Percentiles rank a stretch among this genome's conserved stretches.
Conservation (phyloP, 768 basidiomycete genomes). For the Hygrophoropsis aurantiaca region DNA sequence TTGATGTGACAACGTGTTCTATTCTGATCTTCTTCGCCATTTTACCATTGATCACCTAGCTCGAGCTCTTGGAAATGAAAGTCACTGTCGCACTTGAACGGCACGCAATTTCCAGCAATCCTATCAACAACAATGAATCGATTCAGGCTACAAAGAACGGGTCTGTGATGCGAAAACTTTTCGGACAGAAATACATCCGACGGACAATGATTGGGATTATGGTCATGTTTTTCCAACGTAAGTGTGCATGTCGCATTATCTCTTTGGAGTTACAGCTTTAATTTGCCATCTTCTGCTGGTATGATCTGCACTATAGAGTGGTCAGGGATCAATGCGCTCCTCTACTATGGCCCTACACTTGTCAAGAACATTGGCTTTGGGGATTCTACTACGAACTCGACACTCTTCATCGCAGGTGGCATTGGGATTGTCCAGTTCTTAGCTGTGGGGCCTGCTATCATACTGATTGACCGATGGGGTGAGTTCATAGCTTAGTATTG, state of each 20-base stretch:
- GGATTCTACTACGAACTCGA: too few relatives aligned
- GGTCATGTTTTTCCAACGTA: slow-evolving; percentile 85
- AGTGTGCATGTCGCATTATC: slow-evolving; percentile 20
- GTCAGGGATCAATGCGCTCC: slow-evolving; percentile 82
- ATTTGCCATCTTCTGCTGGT: too few relatives aligned
- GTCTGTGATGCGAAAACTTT: slow-evolving; percentile 49
- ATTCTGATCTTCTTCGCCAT: too few relatives aligned
- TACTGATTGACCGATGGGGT: slow-evolving; percentile 69
- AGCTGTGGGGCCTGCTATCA: slow-evolving; percentile 71
- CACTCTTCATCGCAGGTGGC: slow-evolving; percentile 72
- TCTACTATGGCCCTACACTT: slow-evolving; percentile 80
- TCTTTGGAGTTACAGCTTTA: background rate
- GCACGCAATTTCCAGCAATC: too few relatives aligned
- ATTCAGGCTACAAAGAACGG: slow-evolving; percentile 17
- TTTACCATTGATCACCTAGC: too few relatives aligned
- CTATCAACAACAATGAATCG: too few relatives aligned
- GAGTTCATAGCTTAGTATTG: slow-evolving; percentile 8
- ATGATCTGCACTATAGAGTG: slow-evolving; percentile 52
- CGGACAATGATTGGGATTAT: slow-evolving; percentile 70
- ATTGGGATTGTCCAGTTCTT: slow-evolving; percentile 78
- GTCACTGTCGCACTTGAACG: slow-evolving; percentile 59
- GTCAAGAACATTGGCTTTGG: slow-evolving; percentile 62
- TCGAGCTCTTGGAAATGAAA: slow-evolving; percentile 77
- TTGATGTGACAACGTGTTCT: too few relatives aligned
- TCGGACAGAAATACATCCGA: slow-evolving; percentile 49